phyloP scores from a whole-genome alignment of 495 filamentous ascomycete genomes.

The Trichocladium uniseriatum region DNA sequence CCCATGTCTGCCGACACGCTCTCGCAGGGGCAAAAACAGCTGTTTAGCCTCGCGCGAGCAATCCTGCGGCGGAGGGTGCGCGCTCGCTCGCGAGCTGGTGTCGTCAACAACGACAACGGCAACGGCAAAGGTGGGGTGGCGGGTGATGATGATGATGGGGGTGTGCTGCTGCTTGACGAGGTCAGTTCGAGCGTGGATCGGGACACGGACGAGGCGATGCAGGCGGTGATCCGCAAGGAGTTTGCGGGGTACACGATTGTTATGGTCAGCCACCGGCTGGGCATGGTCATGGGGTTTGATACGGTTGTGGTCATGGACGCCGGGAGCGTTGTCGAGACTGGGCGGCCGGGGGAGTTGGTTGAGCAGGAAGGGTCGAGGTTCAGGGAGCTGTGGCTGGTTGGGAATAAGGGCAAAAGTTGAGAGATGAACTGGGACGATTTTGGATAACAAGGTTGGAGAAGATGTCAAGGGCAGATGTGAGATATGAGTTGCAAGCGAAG shows the following conservation, averaged over 20 bases:
- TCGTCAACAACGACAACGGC: constrained; percentile 9
- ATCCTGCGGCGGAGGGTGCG: constrained; percentile 37
- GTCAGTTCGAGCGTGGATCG: constrained; percentile 37
- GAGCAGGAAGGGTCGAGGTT: constrained; percentile 27
- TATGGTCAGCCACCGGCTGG: constrained; percentile 39
- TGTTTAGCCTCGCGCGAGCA: constrained; percentile 55
- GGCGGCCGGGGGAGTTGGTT: constrained; percentile 26
- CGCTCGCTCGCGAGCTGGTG: constrained; percentile 3
- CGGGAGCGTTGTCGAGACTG: constrained; percentile 35
- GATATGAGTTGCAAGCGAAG: background rate
- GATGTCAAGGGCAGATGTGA: no score
- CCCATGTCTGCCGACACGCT: constrained; percentile 43
- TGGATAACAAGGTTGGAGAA: no score
- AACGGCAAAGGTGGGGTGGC: constrained; percentile 7
- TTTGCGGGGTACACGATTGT: constrained; percentile 41
- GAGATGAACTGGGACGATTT: background rate
- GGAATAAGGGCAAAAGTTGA: background rate
- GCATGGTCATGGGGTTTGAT: constrained; percentile 40
- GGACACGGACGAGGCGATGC: constrained; percentile 38
- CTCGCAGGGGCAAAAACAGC: constrained; percentile 54
- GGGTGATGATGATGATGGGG: constrained; percentile 15
- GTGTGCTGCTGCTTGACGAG: constrained; percentile 34
- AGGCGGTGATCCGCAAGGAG: constrained; percentile 33
- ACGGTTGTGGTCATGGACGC: constrained; percentile 38
- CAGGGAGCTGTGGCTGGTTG: constrained; percentile 26